These are phyloP conservation scores for Pythium phragmiticola DNA, from an alignment of 352 stramenopile genomes.

Conservation along the genomic window DNA sequence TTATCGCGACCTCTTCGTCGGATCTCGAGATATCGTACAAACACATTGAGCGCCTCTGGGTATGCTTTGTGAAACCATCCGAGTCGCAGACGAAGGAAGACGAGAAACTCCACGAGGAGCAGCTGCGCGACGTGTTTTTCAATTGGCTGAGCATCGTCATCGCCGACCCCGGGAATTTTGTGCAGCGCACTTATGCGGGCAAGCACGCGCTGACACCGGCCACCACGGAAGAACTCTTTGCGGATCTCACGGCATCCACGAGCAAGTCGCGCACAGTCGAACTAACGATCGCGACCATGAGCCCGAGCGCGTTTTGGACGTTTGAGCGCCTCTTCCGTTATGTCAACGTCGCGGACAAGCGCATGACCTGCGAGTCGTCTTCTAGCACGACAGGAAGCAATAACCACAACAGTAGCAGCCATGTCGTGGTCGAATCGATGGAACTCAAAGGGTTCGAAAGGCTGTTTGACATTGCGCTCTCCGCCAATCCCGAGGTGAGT, in stretches of 20 bases:
- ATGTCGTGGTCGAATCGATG: slow-evolving; percentile 29
- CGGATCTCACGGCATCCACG: slow-evolving; percentile 13
- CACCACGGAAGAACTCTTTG: slow-evolving; percentile 27
- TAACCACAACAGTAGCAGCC: neutral
- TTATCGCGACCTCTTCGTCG: slow-evolving; percentile 68
- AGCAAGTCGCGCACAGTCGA: slow-evolving; percentile 15
- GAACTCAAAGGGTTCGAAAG: slow-evolving; percentile 32
- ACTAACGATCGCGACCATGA: slow-evolving; percentile 23
- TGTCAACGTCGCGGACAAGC: slow-evolving; percentile 27
- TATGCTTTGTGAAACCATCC: slow-evolving; percentile 39
- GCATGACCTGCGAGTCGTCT: slow-evolving; percentile 21
- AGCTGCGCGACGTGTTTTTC: slow-evolving; percentile 56
- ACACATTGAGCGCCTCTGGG: slow-evolving; percentile 60
- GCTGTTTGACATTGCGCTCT: slow-evolving; percentile 27
- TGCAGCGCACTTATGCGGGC: slow-evolving; percentile 59
- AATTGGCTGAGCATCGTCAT: slow-evolving; percentile 69
- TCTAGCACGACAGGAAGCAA: neutral
- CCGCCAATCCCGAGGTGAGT: slow-evolving; percentile 18
- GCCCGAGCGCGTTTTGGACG: slow-evolving; percentile 21
- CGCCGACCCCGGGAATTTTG: slow-evolving; percentile 66
- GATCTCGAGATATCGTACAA: slow-evolving; percentile 66
- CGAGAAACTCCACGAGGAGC: neutral
- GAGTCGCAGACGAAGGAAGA: neutral
- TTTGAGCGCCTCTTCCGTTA: slow-evolving; percentile 39
- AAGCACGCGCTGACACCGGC: slow-evolving; percentile 53